These are phyloP conservation scores for Lachancea sp. DNA, from an alignment of 805 yeast genomes.

Conservation along the genomic window DNA sequence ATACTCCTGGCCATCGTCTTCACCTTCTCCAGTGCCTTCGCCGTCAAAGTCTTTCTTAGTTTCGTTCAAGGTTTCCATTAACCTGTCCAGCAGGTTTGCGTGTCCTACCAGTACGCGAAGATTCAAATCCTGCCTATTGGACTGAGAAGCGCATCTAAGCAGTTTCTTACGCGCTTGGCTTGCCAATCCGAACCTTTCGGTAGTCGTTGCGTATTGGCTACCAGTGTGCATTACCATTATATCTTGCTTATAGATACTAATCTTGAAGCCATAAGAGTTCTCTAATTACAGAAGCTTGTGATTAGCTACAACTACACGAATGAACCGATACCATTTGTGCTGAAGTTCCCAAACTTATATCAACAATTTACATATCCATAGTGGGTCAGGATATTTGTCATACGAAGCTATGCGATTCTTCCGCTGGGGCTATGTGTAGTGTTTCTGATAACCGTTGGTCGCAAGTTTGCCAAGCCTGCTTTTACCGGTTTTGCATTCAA, in stretches of 20 bases:
- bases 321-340: too few relatives aligned
- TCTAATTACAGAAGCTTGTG: too few relatives aligned
- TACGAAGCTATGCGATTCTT: not conserved
- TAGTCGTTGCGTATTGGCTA: not conserved
- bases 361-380: not conserved
- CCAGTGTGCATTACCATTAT: not conserved
- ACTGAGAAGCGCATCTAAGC: slow-evolving; percentile 16
- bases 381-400: not conserved
- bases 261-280: too few relatives aligned
- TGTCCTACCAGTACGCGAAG: slow-evolving; percentile 30
- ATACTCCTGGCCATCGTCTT: slow-evolving; percentile 4
- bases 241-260: not conserved
- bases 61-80: slow-evolving; percentile 21
- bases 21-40: slow-evolving; percentile 11
- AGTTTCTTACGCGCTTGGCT: slow-evolving; percentile 23
- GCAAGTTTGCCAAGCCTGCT: not conserved
- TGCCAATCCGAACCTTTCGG: slow-evolving; percentile 16
- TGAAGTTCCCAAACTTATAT: not conserved
- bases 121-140: slow-evolving; percentile 20
- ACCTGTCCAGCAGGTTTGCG: slow-evolving; percentile 29
- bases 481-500: too few relatives aligned
- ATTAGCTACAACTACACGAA: too few relatives aligned
- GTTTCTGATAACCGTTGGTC: slow-evolving; percentile 3
- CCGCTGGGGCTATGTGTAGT: slow-evolving; percentile 1
- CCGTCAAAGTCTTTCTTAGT: slow-evolving; percentile 8